Evolutionary conservation across 2,329 filamentous ascomycete species (phyloP), one percentile per base, ranked within the genome.

Genomic region (Ambrosiella beaveri): DNA sequence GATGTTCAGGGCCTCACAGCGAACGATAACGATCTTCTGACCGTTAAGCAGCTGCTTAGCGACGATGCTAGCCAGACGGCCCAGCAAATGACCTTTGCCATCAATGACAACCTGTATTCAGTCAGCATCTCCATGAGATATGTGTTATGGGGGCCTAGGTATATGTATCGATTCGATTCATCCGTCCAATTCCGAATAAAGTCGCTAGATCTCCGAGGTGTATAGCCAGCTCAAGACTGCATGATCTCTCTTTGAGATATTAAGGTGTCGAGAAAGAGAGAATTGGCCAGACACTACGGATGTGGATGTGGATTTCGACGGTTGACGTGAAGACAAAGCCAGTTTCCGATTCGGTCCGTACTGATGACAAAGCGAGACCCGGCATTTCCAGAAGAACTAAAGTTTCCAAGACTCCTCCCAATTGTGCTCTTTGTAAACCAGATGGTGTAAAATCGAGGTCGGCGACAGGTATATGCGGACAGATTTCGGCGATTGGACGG

Each of bases 31-130:
- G 74, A 98, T 94, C 86, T 97, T 97, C 81, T 97, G 91, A 74
- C 91, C 91, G 77, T 85, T 94, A 69, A 97, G 87, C 71, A 97
- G 85, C 82, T 97, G 91, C 86, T 97, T 97, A 74, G 91, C 91
- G 71, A 97, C 89, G 73, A 89, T 95, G 75, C 84, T 89, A 79
- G 91, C 91, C 75, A 98, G 85, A 76, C 93, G 91, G 81, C 93
- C 93, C 76, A 98, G 89, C 75, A 98, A 86, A 79, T 98, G 93
- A 78, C 93, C 93, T 85, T 98, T 98, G 88, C 90, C 93, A 85
- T 98, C 93, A 74, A 98, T 95, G 80, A 96, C 87, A 80, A 96
- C 85, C 89, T 95, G 17, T 51, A 51, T 27, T 5, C 17, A 35
- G 27, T 51, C 47, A 36, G 47, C 44, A 47, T 47, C 44, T 37